These are phyloP conservation scores for Russula ochroleuca DNA, from an alignment of 768 basidiomycete genomes.

Conservation along the genomic window DNA sequence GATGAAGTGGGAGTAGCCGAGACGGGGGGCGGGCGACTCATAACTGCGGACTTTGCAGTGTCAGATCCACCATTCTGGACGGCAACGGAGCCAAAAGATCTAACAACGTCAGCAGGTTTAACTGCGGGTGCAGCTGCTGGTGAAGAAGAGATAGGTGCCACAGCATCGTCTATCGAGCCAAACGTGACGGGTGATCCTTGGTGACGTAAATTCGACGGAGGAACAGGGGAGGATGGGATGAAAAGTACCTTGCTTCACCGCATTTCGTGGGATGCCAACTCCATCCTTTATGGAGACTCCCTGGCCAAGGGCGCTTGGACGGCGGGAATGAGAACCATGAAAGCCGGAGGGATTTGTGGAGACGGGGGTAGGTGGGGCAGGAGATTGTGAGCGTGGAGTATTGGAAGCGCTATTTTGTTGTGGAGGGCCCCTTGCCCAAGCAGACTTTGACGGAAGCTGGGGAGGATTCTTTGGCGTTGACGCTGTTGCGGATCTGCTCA, in stretches of 20 bases:
- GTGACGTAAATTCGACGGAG: conserved; percentile 18
- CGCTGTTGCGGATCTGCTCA: conserved; percentile 87
- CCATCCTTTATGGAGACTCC: conserved; percentile 76
- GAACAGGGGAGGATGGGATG: background rate
- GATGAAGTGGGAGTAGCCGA: conserved; percentile 36
- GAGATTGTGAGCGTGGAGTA: conserved; percentile 73
- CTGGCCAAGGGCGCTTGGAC: conserved; percentile 69
- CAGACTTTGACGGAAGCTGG: conserved; percentile 76
- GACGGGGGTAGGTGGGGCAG: conserved; percentile 41
- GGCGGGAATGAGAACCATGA: conserved; percentile 58
- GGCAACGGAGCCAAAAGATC: conserved; percentile 73
- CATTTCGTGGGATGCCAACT: conserved; percentile 64
- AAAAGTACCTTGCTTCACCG: conserved; percentile 58
- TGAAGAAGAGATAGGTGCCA: conserved; percentile 75
- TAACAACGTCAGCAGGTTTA: conserved; percentile 63
- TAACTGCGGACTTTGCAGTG: conserved; percentile 23
- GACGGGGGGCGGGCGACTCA: conserved; percentile 26
- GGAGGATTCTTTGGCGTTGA: conserved; percentile 66
- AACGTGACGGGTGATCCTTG: conserved; percentile 73
- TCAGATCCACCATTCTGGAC: conserved; percentile 42
- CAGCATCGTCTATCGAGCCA: conserved; percentile 82
- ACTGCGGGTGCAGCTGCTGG: conserved; percentile 62
- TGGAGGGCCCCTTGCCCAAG: conserved; percentile 89
- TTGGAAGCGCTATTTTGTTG: conserved; percentile 47
- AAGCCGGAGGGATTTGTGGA: conserved; percentile 44